Evolutionary conservation across 179 eudicot species (phyloP), one percentile per base, ranked within the genome.

Genomic region (Spergularia azorica): DNA sequence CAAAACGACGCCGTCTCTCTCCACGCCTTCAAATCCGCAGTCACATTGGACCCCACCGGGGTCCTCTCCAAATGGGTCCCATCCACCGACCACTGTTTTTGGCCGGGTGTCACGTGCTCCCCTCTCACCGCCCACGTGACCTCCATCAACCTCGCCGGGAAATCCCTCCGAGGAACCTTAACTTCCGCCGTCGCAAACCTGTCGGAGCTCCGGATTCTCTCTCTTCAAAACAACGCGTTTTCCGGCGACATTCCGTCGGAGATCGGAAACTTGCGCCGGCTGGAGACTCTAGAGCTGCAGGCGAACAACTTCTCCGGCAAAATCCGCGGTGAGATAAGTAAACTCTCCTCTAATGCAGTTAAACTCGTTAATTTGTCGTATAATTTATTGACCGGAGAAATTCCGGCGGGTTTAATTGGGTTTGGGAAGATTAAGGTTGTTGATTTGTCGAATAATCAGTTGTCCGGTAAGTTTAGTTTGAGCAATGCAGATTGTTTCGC

Each of bases 401-500:
- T 88, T 64, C 86, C 86, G 0, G 12, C 61, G n/a, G 39, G 61
- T 18, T 80, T 87, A 74, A 75, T 87, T 66, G 88, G 87, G 50
- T 72, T 67, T 8, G 85, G 84, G 4, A 71, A 66, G n/a, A 60
- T 72, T 74, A 80, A 78, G 68, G 83, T 66, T 62, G 55, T 88
- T 68, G 91, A 88, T 88, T 76, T 86, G 60, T 88, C 89, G 80
- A 83, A 84, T 79, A 88, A 88, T 81, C 84, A 77, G 79, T 71
- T 88, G 4, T 77, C 84, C 16, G 85, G 88, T 55, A 76, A 57
- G 51, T 69, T 86, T 73, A 66, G 16, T 11, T 54, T 84, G 8
- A 64, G 64, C 60, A 59, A 69, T 13, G 16, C 77, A 63, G 73
- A 76, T 0, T 88, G 91, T 79, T 70, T 79, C 81, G 77, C 51